phyloP scores from a whole-genome alignment of 345 rosid species.

The Pistacia vera region DNA sequence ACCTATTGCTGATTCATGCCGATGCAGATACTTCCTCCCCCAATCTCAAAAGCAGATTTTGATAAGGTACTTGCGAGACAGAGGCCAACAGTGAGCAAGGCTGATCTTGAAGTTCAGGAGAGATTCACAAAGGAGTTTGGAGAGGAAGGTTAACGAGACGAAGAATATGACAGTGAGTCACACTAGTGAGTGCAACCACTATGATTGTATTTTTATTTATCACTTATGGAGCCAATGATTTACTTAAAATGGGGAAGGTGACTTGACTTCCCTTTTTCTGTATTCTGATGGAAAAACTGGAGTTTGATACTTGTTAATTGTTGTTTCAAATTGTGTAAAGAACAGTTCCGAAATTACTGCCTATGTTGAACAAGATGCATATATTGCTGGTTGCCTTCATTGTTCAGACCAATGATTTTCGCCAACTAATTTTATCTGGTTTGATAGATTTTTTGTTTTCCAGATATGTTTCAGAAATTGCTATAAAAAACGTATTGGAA shows the following conservation, averaged over 20 bases:
- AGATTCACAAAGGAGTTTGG: slow-evolving; percentile 97
- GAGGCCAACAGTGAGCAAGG: slow-evolving; percentile 91
- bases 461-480: slow-evolving; percentile 10
- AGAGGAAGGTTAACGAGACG: slow-evolving; percentile 74
- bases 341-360: slow-evolving; percentile 27
- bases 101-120: slow-evolving; percentile 90
- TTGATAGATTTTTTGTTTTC: background rate
- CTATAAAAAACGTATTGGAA: slow-evolving; percentile 1
- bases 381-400: slow-evolving; percentile 5
- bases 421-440: background rate
- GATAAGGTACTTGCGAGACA: slow-evolving; percentile 95
- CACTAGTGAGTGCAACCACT: slow-evolving; percentile 33
- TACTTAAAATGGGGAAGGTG: slow-evolving; percentile 31
- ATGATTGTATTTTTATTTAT: slow-evolving; percentile 42
- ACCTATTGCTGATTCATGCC: background rate
- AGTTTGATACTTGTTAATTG: slow-evolving; percentile 31
- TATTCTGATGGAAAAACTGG: slow-evolving; percentile 31
- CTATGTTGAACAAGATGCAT: slow-evolving; percentile 17
- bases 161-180: slow-evolving; percentile 13
- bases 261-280: slow-evolving; percentile 36
- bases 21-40: slow-evolving; percentile 89
- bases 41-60: slow-evolving; percentile 75
- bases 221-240: slow-evolving; percentile 30
- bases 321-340: slow-evolving; percentile 49
- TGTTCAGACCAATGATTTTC: background rate